Conservation (phyloP, 192 early-diverging fungal species). For the Entophlyctis helioformis region DNA sequence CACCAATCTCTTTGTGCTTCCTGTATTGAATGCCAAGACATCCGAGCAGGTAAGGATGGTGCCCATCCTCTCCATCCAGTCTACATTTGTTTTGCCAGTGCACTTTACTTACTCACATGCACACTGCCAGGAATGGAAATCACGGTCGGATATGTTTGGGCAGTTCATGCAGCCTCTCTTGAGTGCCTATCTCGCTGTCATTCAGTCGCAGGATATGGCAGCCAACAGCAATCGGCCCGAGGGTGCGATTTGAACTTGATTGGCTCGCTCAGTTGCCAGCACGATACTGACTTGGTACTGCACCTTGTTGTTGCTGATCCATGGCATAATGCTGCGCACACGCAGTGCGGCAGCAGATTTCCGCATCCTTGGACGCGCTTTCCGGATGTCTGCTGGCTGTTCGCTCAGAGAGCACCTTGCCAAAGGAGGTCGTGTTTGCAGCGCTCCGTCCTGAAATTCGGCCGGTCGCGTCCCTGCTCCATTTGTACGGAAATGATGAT, state of each 20-base stretch:
- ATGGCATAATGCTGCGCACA: not conserved
- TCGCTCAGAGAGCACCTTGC: not conserved
- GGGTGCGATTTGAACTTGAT: not conserved
- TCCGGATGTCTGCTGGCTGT: not conserved
- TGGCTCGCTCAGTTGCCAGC: not conserved
- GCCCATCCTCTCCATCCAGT: no score
- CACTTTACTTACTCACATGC: no score
- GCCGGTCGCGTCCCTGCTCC: not conserved
- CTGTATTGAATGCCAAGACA: no score
- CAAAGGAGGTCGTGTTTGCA: slow-evolving; percentile 6
- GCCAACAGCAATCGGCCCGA: no score
- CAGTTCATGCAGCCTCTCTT: no score
- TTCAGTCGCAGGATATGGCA: no score
- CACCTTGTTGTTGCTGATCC: not conserved
- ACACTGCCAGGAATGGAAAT: no score
- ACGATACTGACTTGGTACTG: not conserved
- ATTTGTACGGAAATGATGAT: slow-evolving; percentile 6
- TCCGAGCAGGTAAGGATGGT: no score
- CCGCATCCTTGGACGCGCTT: not conserved
- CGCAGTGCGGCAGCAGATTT: not conserved
- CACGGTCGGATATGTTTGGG: no score
- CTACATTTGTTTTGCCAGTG: no score
- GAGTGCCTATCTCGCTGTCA: no score
- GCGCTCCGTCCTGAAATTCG: slow-evolving; percentile 1
- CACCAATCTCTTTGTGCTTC: no score